Base-by-base conservation (phyloP, 345 rosid species). In the Sisymbrium altissimum region DNA sequence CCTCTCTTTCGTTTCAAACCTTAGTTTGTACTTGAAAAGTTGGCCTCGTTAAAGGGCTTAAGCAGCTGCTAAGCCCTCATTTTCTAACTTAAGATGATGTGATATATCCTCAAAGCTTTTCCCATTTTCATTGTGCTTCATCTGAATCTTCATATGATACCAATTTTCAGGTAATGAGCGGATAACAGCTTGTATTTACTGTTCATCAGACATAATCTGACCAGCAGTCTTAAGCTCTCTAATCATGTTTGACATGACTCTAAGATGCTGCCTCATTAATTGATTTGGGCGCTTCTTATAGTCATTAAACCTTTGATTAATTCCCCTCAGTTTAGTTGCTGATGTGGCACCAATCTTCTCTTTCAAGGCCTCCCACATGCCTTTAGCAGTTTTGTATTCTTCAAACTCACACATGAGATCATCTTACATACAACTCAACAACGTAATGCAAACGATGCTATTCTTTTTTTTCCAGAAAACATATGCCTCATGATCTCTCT, bases 31-130 rank as follows among this genome's bases (percentile, higher is more conserved):
- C 3, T 39, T 7, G 13, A 29, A 68, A 3, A 9, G 49, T 38
- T 67, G 25, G 50, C 25, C 3, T 67, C 27, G 1, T 52, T 67
- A 14, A 67, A 53, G 4, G 61, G 61, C 12, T 1, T 54, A n/a
- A 7, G 66, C 33, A 9, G 66, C 54, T 0, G 19, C 56, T 29
- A 70, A 7, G 44, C 55, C 9, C 32, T 57, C 55, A 70, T 70
- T 66, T 32, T 70, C 55, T 70, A 57, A 70, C 10, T 70, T 21
- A 19, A 66, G 45, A 66, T 66, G 70, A 66, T 23, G 45, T 66
- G 70, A 35, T 1, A 49, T 66, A 5, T 59, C 59, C 0, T 57
- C 58, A 45, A 70, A 70, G 0, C 7, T 44, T 21, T 70, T 33
- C 1, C 58, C 46, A 35, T 59, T 58, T 1, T 1, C 17, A 45